Percentiles rank a stretch among this genome's conserved stretches.
These are phyloP conservation scores for Warburgia ugandensis DNA, from an alignment of 164 flowering plant genomes.

Conservation along the genomic window DNA sequence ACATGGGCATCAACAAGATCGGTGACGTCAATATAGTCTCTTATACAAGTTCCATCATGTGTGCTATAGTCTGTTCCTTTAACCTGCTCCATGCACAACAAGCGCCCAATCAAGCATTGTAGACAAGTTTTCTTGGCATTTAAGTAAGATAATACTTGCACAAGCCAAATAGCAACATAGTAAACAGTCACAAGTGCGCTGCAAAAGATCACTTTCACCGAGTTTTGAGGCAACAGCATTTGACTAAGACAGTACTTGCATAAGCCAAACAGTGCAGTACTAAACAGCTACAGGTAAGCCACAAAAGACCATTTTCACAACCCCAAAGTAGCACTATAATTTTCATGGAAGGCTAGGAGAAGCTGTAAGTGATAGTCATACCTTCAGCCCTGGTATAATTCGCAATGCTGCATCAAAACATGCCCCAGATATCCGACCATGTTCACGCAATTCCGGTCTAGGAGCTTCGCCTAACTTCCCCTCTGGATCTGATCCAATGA, in stretches of 20 bases:
- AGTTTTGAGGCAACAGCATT: too few relatives aligned
- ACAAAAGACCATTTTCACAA: too few relatives aligned
- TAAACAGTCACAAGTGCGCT: too few relatives aligned
- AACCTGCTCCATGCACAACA: conserved; percentile 37
- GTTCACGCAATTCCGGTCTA: conserved; percentile 93
- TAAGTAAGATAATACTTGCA: not conserved
- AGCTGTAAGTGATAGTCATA: too few relatives aligned
- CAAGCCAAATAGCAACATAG: not conserved
- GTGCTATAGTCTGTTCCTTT: conserved; percentile 89
- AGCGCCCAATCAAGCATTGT: too few relatives aligned
- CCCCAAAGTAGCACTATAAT: too few relatives aligned
- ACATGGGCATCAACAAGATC: conserved; percentile 98
- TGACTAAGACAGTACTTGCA: too few relatives aligned
- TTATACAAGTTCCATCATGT: conserved; percentile 80
- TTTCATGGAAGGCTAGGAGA: not conserved
- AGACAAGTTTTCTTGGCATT: too few relatives aligned
- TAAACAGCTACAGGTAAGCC: too few relatives aligned
- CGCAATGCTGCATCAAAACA: conserved; percentile 98
- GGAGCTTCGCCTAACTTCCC: conserved; percentile 97
- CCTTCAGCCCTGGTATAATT: conserved; percentile 81
- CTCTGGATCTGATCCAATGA: conserved; percentile 96
- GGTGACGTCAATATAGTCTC: conserved; percentile 94
- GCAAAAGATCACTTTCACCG: too few relatives aligned
- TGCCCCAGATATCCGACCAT: conserved; percentile 97
- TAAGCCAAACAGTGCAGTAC: too few relatives aligned